Conservation (phyloP, 2,329 filamentous ascomycete genomes). For the Coleophoma eucalyptorum region DNA sequence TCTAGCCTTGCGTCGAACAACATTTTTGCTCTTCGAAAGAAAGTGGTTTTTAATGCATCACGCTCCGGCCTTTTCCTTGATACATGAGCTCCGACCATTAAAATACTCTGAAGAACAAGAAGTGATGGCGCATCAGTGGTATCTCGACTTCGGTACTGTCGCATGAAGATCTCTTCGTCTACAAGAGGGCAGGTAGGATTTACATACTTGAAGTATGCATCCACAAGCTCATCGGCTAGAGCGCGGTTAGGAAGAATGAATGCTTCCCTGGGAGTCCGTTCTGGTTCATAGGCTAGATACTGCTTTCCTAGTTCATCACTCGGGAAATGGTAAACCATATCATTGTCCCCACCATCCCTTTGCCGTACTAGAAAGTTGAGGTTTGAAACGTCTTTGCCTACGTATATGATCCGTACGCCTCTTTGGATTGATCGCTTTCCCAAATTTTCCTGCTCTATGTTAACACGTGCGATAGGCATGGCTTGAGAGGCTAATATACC, state of each 20-base stretch:
- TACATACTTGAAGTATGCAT: slow-evolving; percentile 45
- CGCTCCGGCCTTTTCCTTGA: slow-evolving; percentile 34
- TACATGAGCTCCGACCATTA: slow-evolving; percentile 49
- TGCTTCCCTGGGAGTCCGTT: slow-evolving; percentile 42
- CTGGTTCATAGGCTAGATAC: slow-evolving; percentile 36
- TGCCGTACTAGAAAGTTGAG: slow-evolving; percentile 51
- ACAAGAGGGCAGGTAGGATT: slow-evolving; percentile 49
- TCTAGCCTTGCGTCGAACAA: slow-evolving; percentile 50
- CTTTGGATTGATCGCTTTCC: slow-evolving; percentile 38
- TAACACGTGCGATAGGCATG: no score
- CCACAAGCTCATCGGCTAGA: slow-evolving; percentile 44
- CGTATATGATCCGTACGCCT: slow-evolving; percentile 46
- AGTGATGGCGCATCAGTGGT: slow-evolving; percentile 40
- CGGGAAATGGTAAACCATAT: slow-evolving; percentile 57
- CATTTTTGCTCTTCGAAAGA: slow-evolving; percentile 49
- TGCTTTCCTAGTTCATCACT: slow-evolving; percentile 37
- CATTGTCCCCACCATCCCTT: slow-evolving; percentile 71
- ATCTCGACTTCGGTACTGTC: slow-evolving; percentile 42
- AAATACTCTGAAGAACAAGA: slow-evolving; percentile 44
- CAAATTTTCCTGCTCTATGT: not conserved
- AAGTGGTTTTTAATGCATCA: slow-evolving; percentile 40
- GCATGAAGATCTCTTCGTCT: slow-evolving; percentile 47
- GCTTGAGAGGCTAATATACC: no score
- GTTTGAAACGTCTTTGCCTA: slow-evolving; percentile 52
- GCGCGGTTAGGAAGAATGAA: slow-evolving; percentile 43